phyloP scores from a whole-genome alignment of 2,329 filamentous ascomycete species.

The Calonectria pseudoturangicola region DNA sequence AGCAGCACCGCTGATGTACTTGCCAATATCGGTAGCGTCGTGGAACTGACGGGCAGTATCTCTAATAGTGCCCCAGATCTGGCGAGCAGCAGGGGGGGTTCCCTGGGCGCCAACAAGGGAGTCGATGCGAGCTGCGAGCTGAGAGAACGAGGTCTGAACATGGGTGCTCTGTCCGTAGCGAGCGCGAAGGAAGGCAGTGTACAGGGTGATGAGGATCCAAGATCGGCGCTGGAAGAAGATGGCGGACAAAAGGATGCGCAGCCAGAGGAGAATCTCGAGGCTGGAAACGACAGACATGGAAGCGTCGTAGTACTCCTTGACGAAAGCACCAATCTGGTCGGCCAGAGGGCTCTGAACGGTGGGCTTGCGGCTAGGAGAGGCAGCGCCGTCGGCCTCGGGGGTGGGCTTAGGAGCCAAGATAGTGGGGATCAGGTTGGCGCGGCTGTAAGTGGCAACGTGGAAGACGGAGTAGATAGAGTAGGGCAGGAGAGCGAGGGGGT shows the following conservation, averaged over 20 bases:
- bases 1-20: slow-evolving; percentile 78
- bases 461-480: slow-evolving; percentile 99
- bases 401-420: slow-evolving; percentile 80
- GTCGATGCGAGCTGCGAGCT: slow-evolving; percentile 85
- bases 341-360: slow-evolving; percentile 76
- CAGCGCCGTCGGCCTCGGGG: slow-evolving; percentile 72
- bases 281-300: slow-evolving; percentile 95
- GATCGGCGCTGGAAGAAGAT: slow-evolving; percentile 92
- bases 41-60: slow-evolving; percentile 82
- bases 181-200: slow-evolving; percentile 94
- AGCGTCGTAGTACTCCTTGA: slow-evolving; percentile 97
- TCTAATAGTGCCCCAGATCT: slow-evolving; percentile 90
- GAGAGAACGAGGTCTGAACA: slow-evolving; percentile 87
- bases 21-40: slow-evolving; percentile 85
- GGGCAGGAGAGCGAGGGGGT: slow-evolving; percentile 91
- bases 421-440: slow-evolving; percentile 93
- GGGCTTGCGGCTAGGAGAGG: slow-evolving; percentile 65
- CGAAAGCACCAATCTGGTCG: slow-evolving; percentile 91
- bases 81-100: slow-evolving; percentile 85
- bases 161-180: slow-evolving; percentile 93
- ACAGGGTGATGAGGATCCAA: slow-evolving; percentile 90
- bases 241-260: slow-evolving; percentile 86
- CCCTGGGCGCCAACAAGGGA: slow-evolving; percentile 89
- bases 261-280: slow-evolving; percentile 92
- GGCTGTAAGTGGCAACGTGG: slow-evolving; percentile 97